phyloP scores from a whole-genome alignment of 2,329 filamentous ascomycete species.

The Xylaria digitata region DNA sequence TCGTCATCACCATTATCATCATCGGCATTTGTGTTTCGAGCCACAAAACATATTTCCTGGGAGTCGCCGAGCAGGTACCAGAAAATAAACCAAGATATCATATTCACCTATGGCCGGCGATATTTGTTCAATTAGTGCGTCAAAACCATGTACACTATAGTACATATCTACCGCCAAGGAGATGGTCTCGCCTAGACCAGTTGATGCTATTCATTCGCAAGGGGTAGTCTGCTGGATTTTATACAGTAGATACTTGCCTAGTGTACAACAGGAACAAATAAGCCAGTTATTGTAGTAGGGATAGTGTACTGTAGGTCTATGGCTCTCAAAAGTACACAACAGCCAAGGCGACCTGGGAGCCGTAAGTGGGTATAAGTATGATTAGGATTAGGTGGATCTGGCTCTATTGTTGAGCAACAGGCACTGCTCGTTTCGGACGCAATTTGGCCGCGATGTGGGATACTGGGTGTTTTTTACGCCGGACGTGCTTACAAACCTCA shows the following conservation, averaged over 20 bases:
- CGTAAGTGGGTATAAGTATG: neutral
- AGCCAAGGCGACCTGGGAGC: neutral
- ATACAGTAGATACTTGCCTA: neutral
- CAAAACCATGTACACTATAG: constrained; percentile 6
- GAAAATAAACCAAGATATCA: neutral
- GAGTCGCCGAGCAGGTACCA: neutral
- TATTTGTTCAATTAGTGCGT: neutral
- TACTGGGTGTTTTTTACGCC: neutral
- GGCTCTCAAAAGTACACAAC: constrained; percentile 1
- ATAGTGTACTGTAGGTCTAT: neutral
- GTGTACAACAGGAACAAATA: neutral
- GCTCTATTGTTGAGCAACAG: constrained; percentile 5
- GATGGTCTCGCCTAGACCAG: constrained; percentile 5
- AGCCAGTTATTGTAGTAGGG: neutral
- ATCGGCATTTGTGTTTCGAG: constrained; percentile 26
- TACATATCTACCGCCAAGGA: constrained; percentile 25
- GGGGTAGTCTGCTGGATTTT: no score
- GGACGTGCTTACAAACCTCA: neutral
- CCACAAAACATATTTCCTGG: neutral
- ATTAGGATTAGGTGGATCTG: constrained; percentile 13
- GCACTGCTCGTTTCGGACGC: constrained; percentile 11
- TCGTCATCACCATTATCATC: constrained; percentile 12
- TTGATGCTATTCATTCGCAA: constrained; percentile 9
- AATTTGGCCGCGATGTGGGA: constrained; percentile 1
- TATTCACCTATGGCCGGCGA: neutral